These are phyloP conservation scores for Calcarisporium arbuscula DNA, from an alignment of 2,329 filamentous ascomycete species.

Conservation along the genomic window DNA sequence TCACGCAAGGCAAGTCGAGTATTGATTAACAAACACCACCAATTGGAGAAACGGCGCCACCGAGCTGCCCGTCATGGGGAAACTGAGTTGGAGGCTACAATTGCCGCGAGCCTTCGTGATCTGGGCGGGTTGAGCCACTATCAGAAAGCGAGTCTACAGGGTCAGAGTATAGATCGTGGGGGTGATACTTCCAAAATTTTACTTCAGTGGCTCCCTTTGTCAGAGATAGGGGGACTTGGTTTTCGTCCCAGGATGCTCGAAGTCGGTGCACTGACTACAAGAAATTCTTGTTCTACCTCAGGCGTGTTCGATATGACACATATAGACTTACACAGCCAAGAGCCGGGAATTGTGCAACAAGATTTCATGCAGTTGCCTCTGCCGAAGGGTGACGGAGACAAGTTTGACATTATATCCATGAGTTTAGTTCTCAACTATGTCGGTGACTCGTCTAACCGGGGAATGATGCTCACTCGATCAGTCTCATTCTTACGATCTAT, in stretches of 20 bases:
- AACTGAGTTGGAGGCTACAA: conserved; percentile 32
- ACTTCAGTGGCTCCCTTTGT: conserved; percentile 51
- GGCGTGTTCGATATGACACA: conserved; percentile 65
- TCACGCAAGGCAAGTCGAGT: conserved; percentile 58
- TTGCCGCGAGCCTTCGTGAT: conserved; percentile 48
- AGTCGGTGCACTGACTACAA: conserved; percentile 77
- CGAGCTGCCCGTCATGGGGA: conserved; percentile 52
- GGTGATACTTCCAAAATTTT: conserved; percentile 61
- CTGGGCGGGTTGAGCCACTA: conserved; percentile 58
- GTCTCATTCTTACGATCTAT: conserved; percentile 56
- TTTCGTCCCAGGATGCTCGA: conserved; percentile 65
- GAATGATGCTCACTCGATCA: conserved; percentile 78
- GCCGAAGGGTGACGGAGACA: conserved; percentile 53
- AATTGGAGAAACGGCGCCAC: conserved; percentile 54
- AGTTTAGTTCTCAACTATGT: conserved; percentile 95
- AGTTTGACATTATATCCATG: conserved; percentile 85
- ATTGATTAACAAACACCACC: conserved; percentile 61
- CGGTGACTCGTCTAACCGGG: conserved; percentile 65
- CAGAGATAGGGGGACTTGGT: conserved; percentile 17
- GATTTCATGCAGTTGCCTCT: conserved; percentile 89
- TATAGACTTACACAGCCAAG: conserved; percentile 88
- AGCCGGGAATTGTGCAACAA: conserved; percentile 72
- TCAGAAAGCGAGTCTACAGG: conserved; percentile 62
- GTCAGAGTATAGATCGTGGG: conserved; percentile 58
- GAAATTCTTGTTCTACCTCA: conserved; percentile 76